Percentiles rank a stretch among this genome's conserved stretches.
Conservation (phyloP, 2,329 filamentous ascomycete species). For the Claviceps africana region DNA sequence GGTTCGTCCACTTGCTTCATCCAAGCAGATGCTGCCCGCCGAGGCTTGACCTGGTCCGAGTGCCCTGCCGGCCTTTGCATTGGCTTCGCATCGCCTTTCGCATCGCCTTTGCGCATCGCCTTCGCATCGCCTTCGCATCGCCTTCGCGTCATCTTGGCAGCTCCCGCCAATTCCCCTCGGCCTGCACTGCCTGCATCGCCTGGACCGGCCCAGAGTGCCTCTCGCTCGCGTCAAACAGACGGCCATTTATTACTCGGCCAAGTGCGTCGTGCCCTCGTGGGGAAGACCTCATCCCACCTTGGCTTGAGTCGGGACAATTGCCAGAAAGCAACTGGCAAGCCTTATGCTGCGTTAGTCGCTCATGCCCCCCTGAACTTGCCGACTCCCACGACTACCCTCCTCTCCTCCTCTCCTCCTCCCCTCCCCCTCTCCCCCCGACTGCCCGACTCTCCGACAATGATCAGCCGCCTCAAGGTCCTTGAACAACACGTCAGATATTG, state of each 20-base stretch:
- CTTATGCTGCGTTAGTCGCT: conserved; percentile 1
- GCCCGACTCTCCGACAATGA: not conserved
- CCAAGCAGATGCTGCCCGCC: not conserved
- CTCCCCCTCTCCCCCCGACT: too few relatives aligned
- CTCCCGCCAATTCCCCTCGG: too few relatives aligned
- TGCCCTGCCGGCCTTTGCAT: not conserved
- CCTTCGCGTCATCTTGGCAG: not conserved
- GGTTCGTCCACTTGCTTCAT: too few relatives aligned
- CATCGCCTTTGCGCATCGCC: not conserved
- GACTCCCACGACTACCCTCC: too few relatives aligned
- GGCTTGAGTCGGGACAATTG: not conserved
- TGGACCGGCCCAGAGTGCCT: too few relatives aligned
- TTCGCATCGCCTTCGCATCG: not conserved
- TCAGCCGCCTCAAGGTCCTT: not conserved
- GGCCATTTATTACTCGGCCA: not conserved
- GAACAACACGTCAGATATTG: not conserved
- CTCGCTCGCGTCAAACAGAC: too few relatives aligned
- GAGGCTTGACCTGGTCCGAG: not conserved
- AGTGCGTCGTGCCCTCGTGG: not conserved
- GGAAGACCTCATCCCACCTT: not conserved
- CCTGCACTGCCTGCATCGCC: too few relatives aligned
- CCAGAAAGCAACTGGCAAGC: conserved; percentile 1
- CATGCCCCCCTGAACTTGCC: not conserved
- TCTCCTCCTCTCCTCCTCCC: too few relatives aligned
- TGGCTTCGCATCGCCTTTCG: not conserved